These are phyloP conservation scores for Yamadazyma insecticola DNA, from an alignment of 805 yeast species.

Conservation along the genomic window DNA sequence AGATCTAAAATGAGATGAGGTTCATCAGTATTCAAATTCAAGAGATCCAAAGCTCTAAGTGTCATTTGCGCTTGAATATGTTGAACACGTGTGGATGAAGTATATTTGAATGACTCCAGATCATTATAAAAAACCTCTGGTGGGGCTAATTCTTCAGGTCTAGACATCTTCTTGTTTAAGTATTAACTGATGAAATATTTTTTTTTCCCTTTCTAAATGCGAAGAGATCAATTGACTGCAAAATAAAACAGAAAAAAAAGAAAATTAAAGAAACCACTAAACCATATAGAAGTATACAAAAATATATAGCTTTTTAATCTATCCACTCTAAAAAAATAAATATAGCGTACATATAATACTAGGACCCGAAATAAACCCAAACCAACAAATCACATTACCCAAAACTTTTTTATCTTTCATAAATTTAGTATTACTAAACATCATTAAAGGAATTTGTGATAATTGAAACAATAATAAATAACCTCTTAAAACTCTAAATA, in stretches of 20 bases:
- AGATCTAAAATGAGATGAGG: constrained; percentile 77
- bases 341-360: constrained; percentile 82
- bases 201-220: not conserved
- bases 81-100: constrained; percentile 92
- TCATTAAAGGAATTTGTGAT: constrained; percentile 79
- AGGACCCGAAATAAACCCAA: constrained; percentile 88
- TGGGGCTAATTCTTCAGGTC: constrained; percentile 96
- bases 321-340: constrained; percentile 67
- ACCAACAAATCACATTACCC: constrained; percentile 86
- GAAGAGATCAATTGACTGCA: constrained; percentile 1
- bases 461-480: constrained; percentile 78
- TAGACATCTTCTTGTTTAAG: constrained; percentile 64
- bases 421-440: constrained; percentile 54
- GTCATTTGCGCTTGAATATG: constrained; percentile 99
- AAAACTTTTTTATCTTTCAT: constrained; percentile 53
- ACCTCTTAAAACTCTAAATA: constrained; percentile 76
- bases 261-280: not conserved
- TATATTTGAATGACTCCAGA: constrained; percentile 82
- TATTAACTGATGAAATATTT: not conserved
- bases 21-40: constrained; percentile 60
- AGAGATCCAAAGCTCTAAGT: constrained; percentile 80
- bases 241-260: not conserved
- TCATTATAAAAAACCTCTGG: constrained; percentile 95
- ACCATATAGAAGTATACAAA: not conserved
- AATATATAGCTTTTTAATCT: constrained; percentile 3